Conservation (phyloP, 345 rosid species). For the Brassica carinata region DNA sequence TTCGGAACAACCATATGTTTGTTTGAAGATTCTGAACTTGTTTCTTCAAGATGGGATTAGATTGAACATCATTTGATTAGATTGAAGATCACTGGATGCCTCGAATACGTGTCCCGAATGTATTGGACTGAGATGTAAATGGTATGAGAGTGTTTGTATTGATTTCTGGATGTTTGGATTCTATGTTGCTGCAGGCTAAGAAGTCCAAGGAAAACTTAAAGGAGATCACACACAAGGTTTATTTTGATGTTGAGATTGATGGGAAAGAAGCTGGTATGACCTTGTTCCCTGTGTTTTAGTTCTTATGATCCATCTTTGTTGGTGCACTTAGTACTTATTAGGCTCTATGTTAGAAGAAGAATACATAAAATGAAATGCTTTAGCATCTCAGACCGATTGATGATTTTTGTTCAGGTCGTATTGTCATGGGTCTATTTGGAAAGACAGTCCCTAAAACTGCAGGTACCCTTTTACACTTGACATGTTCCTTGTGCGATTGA, state of each 20-base stretch:
- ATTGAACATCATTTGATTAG: background rate
- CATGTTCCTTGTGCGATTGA: background rate
- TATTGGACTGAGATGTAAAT: background rate
- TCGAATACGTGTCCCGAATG: too few species aligned
- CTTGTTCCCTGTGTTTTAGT: background rate
- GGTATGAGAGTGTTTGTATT: background rate
- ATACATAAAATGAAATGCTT: background rate
- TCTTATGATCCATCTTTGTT: slow-evolving; percentile 5
- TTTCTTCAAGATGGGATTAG: background rate
- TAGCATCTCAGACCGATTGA: background rate
- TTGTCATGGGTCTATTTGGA: slow-evolving; percentile 89
- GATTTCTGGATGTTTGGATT: slow-evolving; percentile 20
- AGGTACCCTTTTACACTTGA: slow-evolving; percentile 49
- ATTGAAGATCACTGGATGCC: too few species aligned
- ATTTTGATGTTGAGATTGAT: slow-evolving; percentile 84
- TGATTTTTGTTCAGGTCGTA: slow-evolving; percentile 57
- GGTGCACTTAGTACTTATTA: background rate
- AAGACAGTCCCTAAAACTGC: slow-evolving; percentile 93
- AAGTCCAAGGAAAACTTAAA: slow-evolving; percentile 56
- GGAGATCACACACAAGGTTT: slow-evolving; percentile 89
- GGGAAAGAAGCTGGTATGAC: slow-evolving; percentile 90
- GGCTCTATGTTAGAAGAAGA: background rate
- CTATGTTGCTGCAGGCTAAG: slow-evolving; percentile 58
- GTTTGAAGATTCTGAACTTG: background rate
- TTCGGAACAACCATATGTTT: background rate